Evolutionary conservation across 2,329 filamentous ascomycete genomes (phyloP), one percentile per base, ranked within the genome.

Genomic region (Xylaria sp.): DNA sequence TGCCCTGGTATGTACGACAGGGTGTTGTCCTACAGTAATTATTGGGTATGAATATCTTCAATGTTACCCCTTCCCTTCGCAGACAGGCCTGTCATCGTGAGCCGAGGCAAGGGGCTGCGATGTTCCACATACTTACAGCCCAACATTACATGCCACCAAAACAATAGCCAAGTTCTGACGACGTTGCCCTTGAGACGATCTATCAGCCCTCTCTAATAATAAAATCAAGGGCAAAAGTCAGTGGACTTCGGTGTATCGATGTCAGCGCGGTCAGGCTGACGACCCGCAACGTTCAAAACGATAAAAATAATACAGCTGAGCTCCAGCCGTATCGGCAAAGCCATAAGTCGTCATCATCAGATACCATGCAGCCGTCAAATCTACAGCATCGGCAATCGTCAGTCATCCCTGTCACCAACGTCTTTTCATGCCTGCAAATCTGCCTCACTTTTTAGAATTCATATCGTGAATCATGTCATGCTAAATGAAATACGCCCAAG

Each of bases 231-330:
- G 23, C 46, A 17, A 31, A 20, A n/a, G 31, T 13, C 31, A 46
- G 46, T 44, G 63, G 31, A 48, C 63, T 65, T 60, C 46, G 28
- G 38, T n/a, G 17, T 49, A 46, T 31, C 38, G 49, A 61, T 31
- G 56, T 68, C 42, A 62, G 66, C 48, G 40, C 56, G 44, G 33
- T 61, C 57, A 61, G 40, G 58, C 58, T 65, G 53, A 62, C 44
- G 42, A 33, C 42, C 44, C 44, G 42, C 42, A 49, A 51, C 33
- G 23, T 53, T 46, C 15, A 33, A 20, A 11, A 36, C 26, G 66
- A 68, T 68, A 68, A 54, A 68, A 68, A 68, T 68, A 68, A 68
- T 62, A 17, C 58, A 68, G 66, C 62, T 68, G 63, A 66, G 36
- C 28, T 23, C 36, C 20, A 36, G 15, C 10, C 56, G 38, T 38